These are phyloP conservation scores for Ceratocystis albifundus DNA, from an alignment of 2,329 filamentous ascomycete species.

Conservation along the genomic window DNA sequence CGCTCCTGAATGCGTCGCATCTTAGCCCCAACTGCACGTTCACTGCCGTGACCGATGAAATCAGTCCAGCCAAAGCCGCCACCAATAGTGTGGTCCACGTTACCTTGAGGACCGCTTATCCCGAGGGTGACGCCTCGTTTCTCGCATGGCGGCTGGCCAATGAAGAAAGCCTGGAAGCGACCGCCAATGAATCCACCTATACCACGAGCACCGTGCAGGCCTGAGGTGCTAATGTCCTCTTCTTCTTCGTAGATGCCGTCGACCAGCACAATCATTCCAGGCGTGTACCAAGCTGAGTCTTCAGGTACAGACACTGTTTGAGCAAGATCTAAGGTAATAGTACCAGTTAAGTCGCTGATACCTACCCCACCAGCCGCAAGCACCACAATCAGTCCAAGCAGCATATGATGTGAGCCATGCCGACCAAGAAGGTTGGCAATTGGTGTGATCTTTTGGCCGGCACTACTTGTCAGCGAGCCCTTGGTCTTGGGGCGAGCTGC, in stretches of 20 bases:
- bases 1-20: constrained; percentile 73
- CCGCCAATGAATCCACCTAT: constrained; percentile 88
- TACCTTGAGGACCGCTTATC: constrained; percentile 48
- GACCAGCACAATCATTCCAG: constrained; percentile 90
- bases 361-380: constrained; percentile 72
- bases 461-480: constrained; percentile 50
- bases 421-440: constrained; percentile 66
- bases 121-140: constrained; percentile 69
- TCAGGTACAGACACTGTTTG: constrained; percentile 73
- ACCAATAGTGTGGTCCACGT: constrained; percentile 50
- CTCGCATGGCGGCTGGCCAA: constrained; percentile 86
- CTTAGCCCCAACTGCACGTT: constrained; percentile 66
- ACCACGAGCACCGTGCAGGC: constrained; percentile 64
- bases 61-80: constrained; percentile 95
- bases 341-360: constrained; percentile 77
- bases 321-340: constrained; percentile 70
- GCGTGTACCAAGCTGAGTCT: constrained; percentile 81
- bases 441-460: constrained; percentile 77
- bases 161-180: constrained; percentile 77
- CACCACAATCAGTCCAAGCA: constrained; percentile 70
- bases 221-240: constrained; percentile 60
- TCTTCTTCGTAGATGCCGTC: constrained; percentile 97
- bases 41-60: constrained; percentile 82
- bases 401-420: constrained; percentile 71
- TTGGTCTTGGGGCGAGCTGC: constrained; percentile 42